Conservation (phyloP, 2,329 filamentous ascomycete species). For the Pezicula radicicola region DNA sequence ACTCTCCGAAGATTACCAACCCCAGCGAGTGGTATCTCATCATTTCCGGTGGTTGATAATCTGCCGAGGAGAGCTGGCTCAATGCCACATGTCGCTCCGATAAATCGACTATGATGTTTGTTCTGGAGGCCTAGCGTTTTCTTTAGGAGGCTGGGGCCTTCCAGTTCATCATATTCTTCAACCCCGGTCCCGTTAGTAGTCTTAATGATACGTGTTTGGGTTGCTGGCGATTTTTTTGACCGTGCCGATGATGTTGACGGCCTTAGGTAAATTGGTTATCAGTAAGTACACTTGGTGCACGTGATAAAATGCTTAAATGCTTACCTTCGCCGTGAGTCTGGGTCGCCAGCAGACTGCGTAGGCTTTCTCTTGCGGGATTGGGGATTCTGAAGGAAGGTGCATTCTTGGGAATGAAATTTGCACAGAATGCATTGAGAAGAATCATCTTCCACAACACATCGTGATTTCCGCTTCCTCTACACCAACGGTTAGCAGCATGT, state of each 20-base stretch:
- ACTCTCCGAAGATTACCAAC: constrained; percentile 65
- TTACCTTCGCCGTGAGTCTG: constrained; percentile 20
- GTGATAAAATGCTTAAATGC: not conserved
- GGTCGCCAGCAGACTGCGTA: constrained; percentile 47
- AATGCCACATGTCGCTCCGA: constrained; percentile 76
- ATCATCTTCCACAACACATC: constrained; percentile 74
- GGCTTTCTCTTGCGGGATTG: constrained; percentile 75
- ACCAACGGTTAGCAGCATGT: not conserved
- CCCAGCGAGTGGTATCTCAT: constrained; percentile 70
- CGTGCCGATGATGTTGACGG: constrained; percentile 47
- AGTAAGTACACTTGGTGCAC: constrained; percentile 1
- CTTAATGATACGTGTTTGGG: constrained; percentile 51
- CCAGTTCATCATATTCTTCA: constrained; percentile 67
- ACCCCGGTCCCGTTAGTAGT: constrained; percentile 61
- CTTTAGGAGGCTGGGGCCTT: constrained; percentile 61
- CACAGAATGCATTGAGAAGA: constrained; percentile 70
- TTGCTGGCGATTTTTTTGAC: constrained; percentile 37
- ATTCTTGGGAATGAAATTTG: constrained; percentile 72
- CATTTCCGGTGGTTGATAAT: constrained; percentile 71
- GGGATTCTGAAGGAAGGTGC: constrained; percentile 72
- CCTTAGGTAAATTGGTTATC: constrained; percentile 41
- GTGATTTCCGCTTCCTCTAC: constrained; percentile 25
- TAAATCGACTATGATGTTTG: constrained; percentile 75
- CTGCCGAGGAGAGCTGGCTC: constrained; percentile 76
- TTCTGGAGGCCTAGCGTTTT: constrained; percentile 72